Conservation (phyloP, 176 grass and related monocot species). For the Avena sativa region DNA sequence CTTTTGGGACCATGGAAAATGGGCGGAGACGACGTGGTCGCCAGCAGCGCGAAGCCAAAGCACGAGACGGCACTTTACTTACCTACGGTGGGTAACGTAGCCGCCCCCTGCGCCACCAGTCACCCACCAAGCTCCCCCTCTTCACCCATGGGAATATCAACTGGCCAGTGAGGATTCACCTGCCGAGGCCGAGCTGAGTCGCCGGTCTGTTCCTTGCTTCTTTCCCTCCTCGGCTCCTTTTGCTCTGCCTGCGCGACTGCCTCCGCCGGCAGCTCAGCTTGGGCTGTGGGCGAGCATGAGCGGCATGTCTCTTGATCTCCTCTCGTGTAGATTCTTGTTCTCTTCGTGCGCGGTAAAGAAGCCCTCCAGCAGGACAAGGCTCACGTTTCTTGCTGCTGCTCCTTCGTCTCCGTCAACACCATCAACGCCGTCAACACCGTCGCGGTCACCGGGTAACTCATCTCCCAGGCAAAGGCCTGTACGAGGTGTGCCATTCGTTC, state of each 20-base stretch:
- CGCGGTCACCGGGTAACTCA: constrained; percentile 1
- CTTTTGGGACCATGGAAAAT: constrained; percentile 50
- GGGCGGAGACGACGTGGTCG: constrained; percentile 36
- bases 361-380: constrained; percentile 17
- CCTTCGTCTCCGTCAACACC: constrained; percentile 31
- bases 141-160: constrained; percentile 38
- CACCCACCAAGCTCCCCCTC: not conserved
- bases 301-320: constrained; percentile 45
- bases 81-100: constrained; percentile 24
- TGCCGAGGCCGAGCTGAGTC: constrained; percentile 15
- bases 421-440: not conserved
- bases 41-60: constrained; percentile 39
- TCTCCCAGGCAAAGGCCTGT: constrained; percentile 34
- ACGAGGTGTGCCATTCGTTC: constrained; percentile 24
- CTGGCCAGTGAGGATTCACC: constrained; percentile 30
- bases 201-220: not conserved
- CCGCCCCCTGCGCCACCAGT: constrained; percentile 49
- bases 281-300: constrained; percentile 1
- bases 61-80: constrained; percentile 38
- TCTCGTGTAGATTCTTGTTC: constrained; percentile 37
- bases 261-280: not conserved
- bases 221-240: constrained; percentile 33
- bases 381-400: constrained; percentile 30
- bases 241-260: constrained; percentile 9
- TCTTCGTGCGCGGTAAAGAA: constrained; percentile 31